Percentiles rank a stretch among this genome's conserved stretches.
phyloP scores from a whole-genome alignment of 768 basidiomycete genomes.

The Tephrocybe rancida region DNA sequence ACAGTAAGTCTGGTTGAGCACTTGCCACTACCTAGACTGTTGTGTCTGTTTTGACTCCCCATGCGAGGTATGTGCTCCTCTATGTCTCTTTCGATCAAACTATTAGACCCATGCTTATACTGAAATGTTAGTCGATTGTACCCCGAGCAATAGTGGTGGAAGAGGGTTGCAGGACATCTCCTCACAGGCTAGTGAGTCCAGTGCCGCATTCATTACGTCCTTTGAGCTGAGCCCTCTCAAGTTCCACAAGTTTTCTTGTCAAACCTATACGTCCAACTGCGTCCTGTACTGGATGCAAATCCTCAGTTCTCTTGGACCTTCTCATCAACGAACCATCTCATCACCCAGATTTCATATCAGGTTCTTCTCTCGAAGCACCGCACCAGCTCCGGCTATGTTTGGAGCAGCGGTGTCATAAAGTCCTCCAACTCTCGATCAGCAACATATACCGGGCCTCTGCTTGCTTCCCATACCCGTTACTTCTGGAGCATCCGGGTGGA shows the following conservation, averaged over 20 bases:
- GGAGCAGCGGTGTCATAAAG: constrained; percentile 22
- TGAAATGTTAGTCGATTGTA: no score
- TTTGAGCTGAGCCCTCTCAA: no score
- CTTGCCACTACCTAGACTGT: no score
- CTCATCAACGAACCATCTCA: constrained; percentile 11
- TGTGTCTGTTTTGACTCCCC: no score
- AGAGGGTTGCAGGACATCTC: no score
- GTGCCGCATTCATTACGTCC: no score
- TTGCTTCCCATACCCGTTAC: constrained; percentile 24
- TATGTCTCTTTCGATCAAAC: no score
- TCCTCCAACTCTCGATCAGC: constrained; percentile 18
- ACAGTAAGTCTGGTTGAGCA: no score
- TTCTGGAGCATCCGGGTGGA: constrained; percentile 26
- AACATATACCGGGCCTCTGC: constrained; percentile 24
- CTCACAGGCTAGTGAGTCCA: no score
- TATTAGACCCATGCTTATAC: no score
- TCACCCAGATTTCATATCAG: constrained; percentile 25
- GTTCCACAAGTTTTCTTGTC: constrained; percentile 1
- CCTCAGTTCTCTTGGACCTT: constrained; percentile 28
- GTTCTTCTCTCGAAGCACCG: constrained; percentile 17
- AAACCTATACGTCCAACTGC: not conserved
- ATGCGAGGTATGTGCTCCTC: no score
- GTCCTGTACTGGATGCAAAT: not conserved
- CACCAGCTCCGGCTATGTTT: constrained; percentile 20
- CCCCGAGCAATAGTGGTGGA: no score